A percentile compares a stretch with the other conserved stretches of the same genome.
Evolutionary conservation across 2,329 filamentous ascomycete species (phyloP).

Genomic region (Orbilia ellipsospora): DNA sequence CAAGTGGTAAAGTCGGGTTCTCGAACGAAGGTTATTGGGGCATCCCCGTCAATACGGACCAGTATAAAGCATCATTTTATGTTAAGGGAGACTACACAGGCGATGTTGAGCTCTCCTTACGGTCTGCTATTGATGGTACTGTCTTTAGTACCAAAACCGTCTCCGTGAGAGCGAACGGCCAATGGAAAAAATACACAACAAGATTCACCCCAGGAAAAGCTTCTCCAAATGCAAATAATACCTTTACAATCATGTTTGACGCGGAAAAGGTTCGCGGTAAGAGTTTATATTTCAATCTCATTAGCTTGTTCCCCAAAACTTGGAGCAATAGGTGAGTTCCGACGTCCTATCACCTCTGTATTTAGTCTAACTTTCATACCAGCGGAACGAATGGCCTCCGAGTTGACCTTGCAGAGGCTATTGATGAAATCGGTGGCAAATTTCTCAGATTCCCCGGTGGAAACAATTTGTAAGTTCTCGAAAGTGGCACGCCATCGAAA

Average conservation of each 20-base stretch:
- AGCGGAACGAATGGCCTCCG: constrained; percentile 68
- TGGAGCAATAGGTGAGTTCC: constrained; percentile 66
- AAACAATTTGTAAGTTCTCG: constrained; percentile 68
- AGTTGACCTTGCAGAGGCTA: constrained; percentile 68
- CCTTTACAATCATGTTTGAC: constrained; percentile 69
- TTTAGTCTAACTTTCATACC: constrained; percentile 4
- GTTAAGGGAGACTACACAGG: constrained; percentile 67
- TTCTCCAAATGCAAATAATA: constrained; percentile 69
- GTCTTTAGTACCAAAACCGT: constrained; percentile 64
- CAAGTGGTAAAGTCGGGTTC: constrained; percentile 64
- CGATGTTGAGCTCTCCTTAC: constrained; percentile 66
- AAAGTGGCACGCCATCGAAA: constrained; percentile 63
- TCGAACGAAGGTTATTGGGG: constrained; percentile 71
- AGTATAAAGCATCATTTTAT: constrained; percentile 68
- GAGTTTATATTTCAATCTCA: constrained; percentile 69
- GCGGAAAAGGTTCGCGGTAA: constrained; percentile 62
- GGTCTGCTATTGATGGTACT: constrained; percentile 65
- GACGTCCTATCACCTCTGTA: neutral
- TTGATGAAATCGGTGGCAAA: constrained; percentile 68
- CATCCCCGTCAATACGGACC: constrained; percentile 66
- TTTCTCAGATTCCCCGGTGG: constrained; percentile 75
- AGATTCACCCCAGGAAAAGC: constrained; percentile 64
- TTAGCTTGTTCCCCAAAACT: constrained; percentile 72
- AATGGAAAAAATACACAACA: constrained; percentile 69
- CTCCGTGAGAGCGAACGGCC: constrained; percentile 58